Conservation (phyloP, 345 rosid species). For the Gossypioides kirkii region DNA sequence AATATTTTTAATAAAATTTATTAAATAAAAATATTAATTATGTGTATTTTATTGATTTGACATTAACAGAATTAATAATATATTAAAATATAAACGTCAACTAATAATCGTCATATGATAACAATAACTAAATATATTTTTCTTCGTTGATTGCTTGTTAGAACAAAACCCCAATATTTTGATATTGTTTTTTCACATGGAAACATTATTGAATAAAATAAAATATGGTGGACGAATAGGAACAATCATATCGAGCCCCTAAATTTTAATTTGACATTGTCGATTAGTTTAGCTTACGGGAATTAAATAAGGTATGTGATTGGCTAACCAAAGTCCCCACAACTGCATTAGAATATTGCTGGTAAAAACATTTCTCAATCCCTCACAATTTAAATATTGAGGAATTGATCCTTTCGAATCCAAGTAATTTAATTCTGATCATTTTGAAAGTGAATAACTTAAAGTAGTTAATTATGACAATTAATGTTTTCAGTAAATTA, state of each 20-base stretch:
- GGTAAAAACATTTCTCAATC: too few relatives aligned
- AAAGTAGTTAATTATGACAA: too few relatives aligned
- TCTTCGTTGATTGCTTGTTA: neutral
- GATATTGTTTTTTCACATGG: neutral
- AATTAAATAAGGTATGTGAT: neutral
- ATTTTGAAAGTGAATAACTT: too few relatives aligned
- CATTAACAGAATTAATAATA: neutral
- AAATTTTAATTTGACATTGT: neutral
- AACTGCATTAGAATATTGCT: neutral
- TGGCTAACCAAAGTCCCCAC: neutral
- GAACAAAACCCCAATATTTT: neutral
- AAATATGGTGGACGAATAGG: neutral
- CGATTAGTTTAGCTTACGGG: neutral
- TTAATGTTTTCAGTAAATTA: too few relatives aligned
- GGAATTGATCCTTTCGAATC: too few relatives aligned
- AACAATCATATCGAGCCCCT: conserved; percentile 13
- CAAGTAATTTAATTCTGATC: too few relatives aligned
- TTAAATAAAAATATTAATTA: too few relatives aligned
- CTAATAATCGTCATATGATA: neutral
- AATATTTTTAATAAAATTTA: too few relatives aligned
- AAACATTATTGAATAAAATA: too few relatives aligned
- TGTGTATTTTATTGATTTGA: too few relatives aligned
- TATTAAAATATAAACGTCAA: neutral
- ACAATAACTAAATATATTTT: neutral
- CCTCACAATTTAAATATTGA: too few relatives aligned